A percentile compares a stretch with the other conserved stretches of the same genome.
Evolutionary conservation across 75 land plant genomes (phyloP).

Genomic region (Cryptomeria japonica): DNA sequence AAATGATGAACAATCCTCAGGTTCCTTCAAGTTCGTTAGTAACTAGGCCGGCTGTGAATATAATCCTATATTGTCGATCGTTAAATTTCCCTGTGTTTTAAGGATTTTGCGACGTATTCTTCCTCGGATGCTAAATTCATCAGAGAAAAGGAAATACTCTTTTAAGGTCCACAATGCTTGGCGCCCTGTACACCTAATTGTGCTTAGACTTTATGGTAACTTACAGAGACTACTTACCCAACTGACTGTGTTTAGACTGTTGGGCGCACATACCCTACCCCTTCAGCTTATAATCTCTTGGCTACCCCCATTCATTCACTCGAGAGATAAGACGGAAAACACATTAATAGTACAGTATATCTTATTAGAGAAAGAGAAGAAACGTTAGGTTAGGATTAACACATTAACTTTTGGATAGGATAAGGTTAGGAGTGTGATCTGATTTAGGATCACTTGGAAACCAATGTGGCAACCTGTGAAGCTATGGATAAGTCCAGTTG

Average conservation of each 20-base stretch:
- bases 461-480: background rate
- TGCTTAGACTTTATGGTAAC: background rate
- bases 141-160: background rate
- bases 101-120: background rate
- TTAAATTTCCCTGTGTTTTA: background rate
- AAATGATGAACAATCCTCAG: background rate
- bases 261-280: background rate
- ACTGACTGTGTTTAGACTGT: background rate
- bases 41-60: background rate
- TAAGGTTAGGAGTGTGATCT: background rate
- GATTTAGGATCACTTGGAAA: background rate
- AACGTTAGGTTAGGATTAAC: no score
- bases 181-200: background rate
- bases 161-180: background rate
- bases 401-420: background rate
- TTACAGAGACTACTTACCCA: background rate
- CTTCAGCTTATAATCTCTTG: background rate
- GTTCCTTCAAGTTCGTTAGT: background rate
- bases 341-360: background rate
- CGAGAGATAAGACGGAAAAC: background rate
- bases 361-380: background rate
- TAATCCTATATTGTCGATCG: background rate
- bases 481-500: background rate
- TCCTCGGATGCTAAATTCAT: background rate
- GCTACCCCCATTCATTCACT: background rate